Evolutionary conservation across 768 basidiomycete genomes (phyloP), one percentile per base, ranked within the genome.

Genomic region (Punctularia strigosozonata): DNA sequence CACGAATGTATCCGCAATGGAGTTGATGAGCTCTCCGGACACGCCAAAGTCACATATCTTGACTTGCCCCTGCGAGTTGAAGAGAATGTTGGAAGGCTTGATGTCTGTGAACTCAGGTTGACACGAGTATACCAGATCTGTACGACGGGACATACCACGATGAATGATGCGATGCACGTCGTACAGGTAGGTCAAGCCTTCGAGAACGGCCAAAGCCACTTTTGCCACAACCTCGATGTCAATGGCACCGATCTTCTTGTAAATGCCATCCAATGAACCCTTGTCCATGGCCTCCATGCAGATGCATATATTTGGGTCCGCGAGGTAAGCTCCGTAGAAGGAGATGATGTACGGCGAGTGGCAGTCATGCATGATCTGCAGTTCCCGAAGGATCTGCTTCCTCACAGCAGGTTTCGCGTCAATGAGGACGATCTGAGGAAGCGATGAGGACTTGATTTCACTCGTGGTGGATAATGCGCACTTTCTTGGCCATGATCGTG

Each of bases 21-120:
- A 92, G 62, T 98, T 98, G 63, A 98, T 94, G 51, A 99, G 73
- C 58, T 99, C 95, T 24, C 95, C 95, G 1, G 92, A 97, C 5
- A 99, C 95, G 26, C 95, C 95, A 57, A 98, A 99, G 60, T 99
- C 95, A 53, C 94, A 97, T 39, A 99, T 92, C 66, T 99, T 99
- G 71, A 98, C 92, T 50, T 95, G 80, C 22, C 95, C 95, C 35
- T 69, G 66, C 5, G 94, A 95, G 55, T 97, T 98, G 63, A 71
- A 89, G 32, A 98, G 69, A 46, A 99, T 95, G 54, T 99, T 99
- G 10, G 91, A 95, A 21, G 95, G 95, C 61, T 99, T 99, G 71
- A 99, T 97, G 56, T 98, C 95, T 98, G 51, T 12, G 36, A 7
- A 28, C n/a, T 21, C 8, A 41, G 21, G 28, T 39, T 8, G n/a